Evolutionary conservation across 768 basidiomycete species (phyloP).

Genomic region (Mycena polygramma): DNA sequence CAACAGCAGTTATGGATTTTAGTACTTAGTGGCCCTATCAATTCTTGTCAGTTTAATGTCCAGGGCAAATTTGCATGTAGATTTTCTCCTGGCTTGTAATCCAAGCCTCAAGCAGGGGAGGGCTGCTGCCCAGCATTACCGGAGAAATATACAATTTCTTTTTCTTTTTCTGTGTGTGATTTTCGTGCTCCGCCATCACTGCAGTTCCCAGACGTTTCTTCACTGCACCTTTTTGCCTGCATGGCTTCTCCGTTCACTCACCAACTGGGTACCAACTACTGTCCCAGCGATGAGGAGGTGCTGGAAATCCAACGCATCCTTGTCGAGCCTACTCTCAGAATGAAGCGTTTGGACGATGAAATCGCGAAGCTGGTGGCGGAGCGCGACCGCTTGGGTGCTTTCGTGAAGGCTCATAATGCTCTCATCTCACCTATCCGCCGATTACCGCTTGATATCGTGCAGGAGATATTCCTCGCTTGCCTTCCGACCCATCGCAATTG

Average conservation of each 20-base stretch:
- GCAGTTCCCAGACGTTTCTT: no score
- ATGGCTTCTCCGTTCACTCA: conserved; percentile 19
- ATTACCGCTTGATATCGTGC: conserved; percentile 14
- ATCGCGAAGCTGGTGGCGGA: conserved; percentile 11
- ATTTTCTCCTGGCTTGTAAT: no score
- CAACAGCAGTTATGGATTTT: no score
- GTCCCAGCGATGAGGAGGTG: conserved; percentile 17
- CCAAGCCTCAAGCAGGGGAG: no score
- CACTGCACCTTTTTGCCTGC: no score
- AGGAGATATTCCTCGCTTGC: conserved; percentile 27
- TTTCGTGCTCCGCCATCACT: no score
- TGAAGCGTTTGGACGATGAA: conserved; percentile 8
- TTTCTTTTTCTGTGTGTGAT: no score
- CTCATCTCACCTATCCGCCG: conserved; percentile 6
- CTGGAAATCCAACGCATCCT: conserved; percentile 16
- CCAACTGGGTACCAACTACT: conserved; percentile 25
- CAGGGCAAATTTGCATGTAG: no score
- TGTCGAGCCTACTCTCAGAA: conserved; percentile 4
- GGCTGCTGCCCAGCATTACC: no score
- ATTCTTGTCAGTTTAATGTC: no score
- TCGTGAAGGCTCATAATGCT: conserved; percentile 4
- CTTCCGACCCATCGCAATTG: conserved; percentile 21
- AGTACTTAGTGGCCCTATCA: no score
- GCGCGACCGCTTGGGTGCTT: background rate
- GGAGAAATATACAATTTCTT: no score